phyloP scores from a whole-genome alignment of 2,329 filamentous ascomycete species.

The Pseudocercospora macadamiae region DNA sequence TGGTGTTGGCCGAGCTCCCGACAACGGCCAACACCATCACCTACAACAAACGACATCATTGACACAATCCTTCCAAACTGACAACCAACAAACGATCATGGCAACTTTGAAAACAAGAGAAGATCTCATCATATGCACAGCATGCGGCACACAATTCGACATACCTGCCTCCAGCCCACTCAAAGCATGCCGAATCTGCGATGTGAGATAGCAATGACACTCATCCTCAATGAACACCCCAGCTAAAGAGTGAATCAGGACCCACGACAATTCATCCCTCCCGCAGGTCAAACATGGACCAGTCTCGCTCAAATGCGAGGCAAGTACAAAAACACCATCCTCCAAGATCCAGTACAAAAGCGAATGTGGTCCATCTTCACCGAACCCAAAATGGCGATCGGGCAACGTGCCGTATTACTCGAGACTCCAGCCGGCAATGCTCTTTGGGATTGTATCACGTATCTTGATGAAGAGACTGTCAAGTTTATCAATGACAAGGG shows the following conservation, averaged over 20 bases:
- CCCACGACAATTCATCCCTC: conserved; percentile 69
- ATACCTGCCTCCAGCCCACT: conserved; percentile 52
- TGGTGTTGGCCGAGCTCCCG: background rate
- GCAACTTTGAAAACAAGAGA: conserved; percentile 24
- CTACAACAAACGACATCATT: background rate
- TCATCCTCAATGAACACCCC: background rate
- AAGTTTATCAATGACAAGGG: conserved; percentile 62
- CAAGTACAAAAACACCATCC: conserved; percentile 60
- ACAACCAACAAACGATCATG: background rate
- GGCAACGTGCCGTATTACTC: conserved; percentile 72
- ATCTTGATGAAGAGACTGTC: conserved; percentile 68
- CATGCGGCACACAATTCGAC: conserved; percentile 73
- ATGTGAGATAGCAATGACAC: conserved; percentile 53
- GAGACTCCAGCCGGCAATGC: conserved; percentile 69
- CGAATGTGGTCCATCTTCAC: conserved; percentile 51
- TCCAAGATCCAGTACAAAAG: conserved; percentile 50
- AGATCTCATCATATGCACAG: conserved; percentile 62
- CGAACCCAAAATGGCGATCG: conserved; percentile 65
- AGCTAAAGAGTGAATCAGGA: conserved; percentile 42
- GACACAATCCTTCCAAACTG: background rate
- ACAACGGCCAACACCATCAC: background rate
- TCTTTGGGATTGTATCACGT: conserved; percentile 77
- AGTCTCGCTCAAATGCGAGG: conserved; percentile 51
- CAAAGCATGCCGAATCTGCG: conserved; percentile 69
- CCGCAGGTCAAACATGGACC: conserved; percentile 67